A percentile compares a stretch with the other conserved stretches of the same genome.
Evolutionary conservation across 306 rosid genomes (phyloP).

Genomic region (Quercus glauca): DNA sequence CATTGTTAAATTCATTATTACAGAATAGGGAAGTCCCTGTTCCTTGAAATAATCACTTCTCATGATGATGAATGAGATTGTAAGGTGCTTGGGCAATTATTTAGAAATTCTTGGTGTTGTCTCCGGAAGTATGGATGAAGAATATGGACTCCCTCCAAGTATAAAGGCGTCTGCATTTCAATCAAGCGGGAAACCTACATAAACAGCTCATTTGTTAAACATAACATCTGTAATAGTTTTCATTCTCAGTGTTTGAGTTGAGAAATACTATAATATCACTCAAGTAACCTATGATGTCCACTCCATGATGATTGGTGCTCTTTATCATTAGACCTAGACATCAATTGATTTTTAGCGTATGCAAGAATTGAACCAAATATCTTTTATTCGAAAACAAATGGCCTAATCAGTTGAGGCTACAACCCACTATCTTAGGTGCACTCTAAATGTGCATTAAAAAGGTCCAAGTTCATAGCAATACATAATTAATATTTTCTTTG

Average conservation of each 20-base stretch:
- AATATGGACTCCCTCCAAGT: too few relatives aligned
- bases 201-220: conserved; percentile 19
- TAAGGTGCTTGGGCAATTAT: conserved; percentile 6
- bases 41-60: neutral
- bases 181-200: too few relatives aligned
- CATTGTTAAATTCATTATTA: neutral
- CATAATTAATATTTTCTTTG: too few relatives aligned
- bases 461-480: neutral
- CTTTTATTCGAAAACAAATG: too few relatives aligned
- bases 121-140: too few relatives aligned
- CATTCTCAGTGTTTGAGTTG: conserved; percentile 4
- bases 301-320: too few relatives aligned
- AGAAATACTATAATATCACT: too few relatives aligned
- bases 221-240: neutral
- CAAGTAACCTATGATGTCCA: too few relatives aligned
- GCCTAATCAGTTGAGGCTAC: neutral
- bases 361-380: too few relatives aligned
- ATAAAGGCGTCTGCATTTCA: too few relatives aligned
- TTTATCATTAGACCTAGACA: too few relatives aligned
- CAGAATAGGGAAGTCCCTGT: neutral
- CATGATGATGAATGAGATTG: conserved; percentile 26
- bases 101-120: neutral
- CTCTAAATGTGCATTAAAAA: neutral
- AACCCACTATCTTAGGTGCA: neutral
- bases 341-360: too few relatives aligned